Evolutionary conservation across 202 grass and related monocot species (phyloP), one percentile per base, ranked within the genome.

Genomic region (Hordeum pubiflorum): DNA sequence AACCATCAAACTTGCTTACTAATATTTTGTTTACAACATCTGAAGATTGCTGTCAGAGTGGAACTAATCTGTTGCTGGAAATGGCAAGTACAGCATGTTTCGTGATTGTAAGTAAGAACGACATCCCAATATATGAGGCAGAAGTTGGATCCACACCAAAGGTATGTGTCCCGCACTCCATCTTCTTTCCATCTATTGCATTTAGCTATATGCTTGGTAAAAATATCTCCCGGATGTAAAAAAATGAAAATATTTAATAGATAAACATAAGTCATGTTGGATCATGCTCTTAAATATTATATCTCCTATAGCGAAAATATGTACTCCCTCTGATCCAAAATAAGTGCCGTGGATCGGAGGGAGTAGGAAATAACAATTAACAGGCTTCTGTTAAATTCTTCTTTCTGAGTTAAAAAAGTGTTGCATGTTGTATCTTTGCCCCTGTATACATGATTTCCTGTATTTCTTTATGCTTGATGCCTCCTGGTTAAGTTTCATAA

Each of bases 41-140:
- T 66, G 72, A 81, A 77, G 50, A 82, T 77, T 66, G n/a, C 24
- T 64, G 1, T 3, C 56, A 12, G 76, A 55, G 72, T 8, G 8
- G 54, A 78, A 62, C 1, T 22, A 67, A 27, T 79, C 21, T 61
- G 10, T 46, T 71, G 54, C 23, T 91, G 69, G 60, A 75, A 86
- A 97, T 97, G 94, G 83, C 91, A n/a, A 94, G 78, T 71, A 92
- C 86, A n/a, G 94, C 89, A 33, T 97, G 94, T 32, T 97, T 97
- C 2, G 83, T 91, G 69, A 93, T 93, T 81, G 94, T 97, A 52
- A 91, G 91, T 82, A 97, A 91, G 87, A 89, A 97, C 8, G 85
- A 91, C 39, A 93, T 93, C 66, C 91, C 94, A 10, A 97, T 97
- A 50, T 97, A 97, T 59, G 91, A 97, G 87, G 89, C 94, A 55